These are phyloP conservation scores for Hyaloscypha hepaticicola DNA, from an alignment of 495 filamentous ascomycete genomes.

Conservation along the genomic window DNA sequence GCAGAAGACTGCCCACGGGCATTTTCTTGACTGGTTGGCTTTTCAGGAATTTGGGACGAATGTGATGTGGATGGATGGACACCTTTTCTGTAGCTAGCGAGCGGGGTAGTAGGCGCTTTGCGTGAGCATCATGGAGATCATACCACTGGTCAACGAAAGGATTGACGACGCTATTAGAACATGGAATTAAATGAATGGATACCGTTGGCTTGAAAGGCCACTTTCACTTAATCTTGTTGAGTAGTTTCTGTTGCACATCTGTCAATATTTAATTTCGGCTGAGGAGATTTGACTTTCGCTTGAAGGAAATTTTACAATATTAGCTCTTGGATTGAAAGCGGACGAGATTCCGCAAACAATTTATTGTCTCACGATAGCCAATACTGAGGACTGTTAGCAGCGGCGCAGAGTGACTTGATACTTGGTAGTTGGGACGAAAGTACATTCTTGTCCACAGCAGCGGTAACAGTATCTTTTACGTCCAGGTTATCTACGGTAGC, in stretches of 20 bases:
- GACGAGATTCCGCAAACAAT: not conserved
- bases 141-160: not conserved
- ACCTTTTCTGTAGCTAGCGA: not conserved
- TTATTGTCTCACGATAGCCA: too few relatives aligned
- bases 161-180: not conserved
- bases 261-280: not conserved
- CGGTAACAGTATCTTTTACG: too few relatives aligned
- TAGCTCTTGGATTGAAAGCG: not conserved
- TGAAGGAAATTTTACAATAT: not conserved
- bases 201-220: slow-evolving; percentile 4
- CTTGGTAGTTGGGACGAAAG: too few relatives aligned
- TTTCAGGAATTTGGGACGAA: not conserved
- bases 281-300: not conserved
- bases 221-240: not conserved
- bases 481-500: too few relatives aligned
- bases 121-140: not conserved
- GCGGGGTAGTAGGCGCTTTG: not conserved
- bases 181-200: slow-evolving; percentile 1
- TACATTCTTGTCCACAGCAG: too few relatives aligned
- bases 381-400: too few relatives aligned
- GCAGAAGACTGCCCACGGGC: not conserved
- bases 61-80: not conserved
- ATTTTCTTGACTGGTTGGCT: not conserved
- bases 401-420: too few relatives aligned
- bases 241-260: not conserved